Percentiles rank a stretch among this genome's conserved stretches.
Conservation (phyloP, 2,329 filamentous ascomycete species). For the Epichloe hybrida region DNA sequence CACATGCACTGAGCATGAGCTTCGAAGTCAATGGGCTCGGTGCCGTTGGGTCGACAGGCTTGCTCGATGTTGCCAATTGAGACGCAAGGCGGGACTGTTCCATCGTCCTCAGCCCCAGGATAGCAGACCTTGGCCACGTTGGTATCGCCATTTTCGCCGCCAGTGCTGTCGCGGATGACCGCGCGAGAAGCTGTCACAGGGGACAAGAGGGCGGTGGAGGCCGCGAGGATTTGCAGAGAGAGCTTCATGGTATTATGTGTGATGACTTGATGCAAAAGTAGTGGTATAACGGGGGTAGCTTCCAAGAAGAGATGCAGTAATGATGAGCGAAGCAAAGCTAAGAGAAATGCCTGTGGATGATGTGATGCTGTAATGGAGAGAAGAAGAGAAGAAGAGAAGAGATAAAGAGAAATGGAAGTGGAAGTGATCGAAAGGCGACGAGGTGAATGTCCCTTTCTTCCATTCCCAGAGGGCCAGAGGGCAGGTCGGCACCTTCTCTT, state of each 20-base stretch:
- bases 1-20: constrained; percentile 28
- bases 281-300: neutral
- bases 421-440: neutral
- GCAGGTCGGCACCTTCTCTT: constrained; percentile 1
- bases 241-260: constrained; percentile 8
- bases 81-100: constrained; percentile 15
- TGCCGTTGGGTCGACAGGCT: constrained; percentile 18
- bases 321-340: neutral
- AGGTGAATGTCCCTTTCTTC: neutral
- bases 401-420: neutral
- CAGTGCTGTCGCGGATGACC: neutral
- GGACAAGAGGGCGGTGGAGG: constrained; percentile 7
- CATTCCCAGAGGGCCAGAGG: neutral
- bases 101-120: neutral
- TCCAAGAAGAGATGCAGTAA: constrained; percentile 1
- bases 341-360: constrained; percentile 1
- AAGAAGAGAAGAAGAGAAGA: neutral
- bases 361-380: neutral
- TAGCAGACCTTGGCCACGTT: constrained; percentile 6
- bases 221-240: constrained; percentile 1
- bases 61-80: constrained; percentile 17
- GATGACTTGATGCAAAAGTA: neutral
- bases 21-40: constrained; percentile 10
- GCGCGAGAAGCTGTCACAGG: constrained; percentile 3
- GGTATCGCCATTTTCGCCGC: neutral